Percentiles rank a stretch among this genome's conserved stretches.
Conservation (phyloP, 345 rosid genomes). For the Cardiospermum halicacabum region DNA sequence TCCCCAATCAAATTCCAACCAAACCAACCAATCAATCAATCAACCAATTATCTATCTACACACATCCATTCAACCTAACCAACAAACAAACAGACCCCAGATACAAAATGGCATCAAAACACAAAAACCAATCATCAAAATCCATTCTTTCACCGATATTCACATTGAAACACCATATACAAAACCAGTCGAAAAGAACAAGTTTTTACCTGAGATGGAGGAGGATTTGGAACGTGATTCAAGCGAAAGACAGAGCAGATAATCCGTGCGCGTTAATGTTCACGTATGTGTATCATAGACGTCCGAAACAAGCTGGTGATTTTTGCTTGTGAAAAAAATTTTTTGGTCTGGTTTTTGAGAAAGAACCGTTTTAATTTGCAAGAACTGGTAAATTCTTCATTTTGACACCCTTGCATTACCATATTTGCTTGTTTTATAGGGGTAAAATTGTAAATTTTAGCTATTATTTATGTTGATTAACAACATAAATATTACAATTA, state of each 20-base stretch:
- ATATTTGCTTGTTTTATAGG: not conserved
- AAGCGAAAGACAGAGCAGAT: not conserved
- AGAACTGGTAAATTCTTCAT: not conserved
- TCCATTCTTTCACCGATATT: too few species aligned
- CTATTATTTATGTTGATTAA: too few species aligned
- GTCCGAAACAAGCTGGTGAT: conserved; percentile 6
- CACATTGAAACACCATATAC: too few species aligned
- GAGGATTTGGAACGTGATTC: not conserved
- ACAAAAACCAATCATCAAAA: not conserved
- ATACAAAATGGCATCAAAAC: not conserved
- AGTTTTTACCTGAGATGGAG: not conserved
- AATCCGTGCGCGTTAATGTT: not conserved
- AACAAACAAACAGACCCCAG: not conserved
- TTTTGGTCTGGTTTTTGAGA: not conserved
- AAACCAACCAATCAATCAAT: not conserved
- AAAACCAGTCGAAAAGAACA: not conserved
- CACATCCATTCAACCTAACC: not conserved
- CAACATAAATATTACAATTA: too few species aligned
- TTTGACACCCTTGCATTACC: not conserved
- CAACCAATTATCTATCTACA: not conserved
- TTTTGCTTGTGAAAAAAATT: not conserved
- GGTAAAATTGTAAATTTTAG: not conserved
- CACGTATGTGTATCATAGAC: not conserved
- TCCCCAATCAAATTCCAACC: not conserved
- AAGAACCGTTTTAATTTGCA: conserved; percentile 6